Evolutionary conservation across 2,329 filamentous ascomycete species (phyloP).

Genomic region (Colletotrichum sp.): DNA sequence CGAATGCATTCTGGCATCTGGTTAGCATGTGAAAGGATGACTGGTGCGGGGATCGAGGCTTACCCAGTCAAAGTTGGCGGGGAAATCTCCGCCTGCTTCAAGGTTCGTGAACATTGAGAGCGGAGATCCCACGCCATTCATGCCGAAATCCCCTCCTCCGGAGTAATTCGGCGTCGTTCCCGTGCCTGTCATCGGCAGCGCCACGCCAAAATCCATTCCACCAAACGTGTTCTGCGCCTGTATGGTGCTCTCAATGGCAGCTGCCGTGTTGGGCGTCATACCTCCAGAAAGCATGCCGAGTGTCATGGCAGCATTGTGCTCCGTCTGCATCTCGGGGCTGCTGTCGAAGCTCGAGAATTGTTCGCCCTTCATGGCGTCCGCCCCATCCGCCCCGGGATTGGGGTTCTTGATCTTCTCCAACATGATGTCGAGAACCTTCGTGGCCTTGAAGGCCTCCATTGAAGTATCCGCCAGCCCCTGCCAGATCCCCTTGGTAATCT

Average conservation of each 20-base stretch:
- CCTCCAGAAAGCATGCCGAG: slow-evolving; percentile 47
- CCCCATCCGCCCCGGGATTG: slow-evolving; percentile 21
- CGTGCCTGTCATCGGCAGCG: slow-evolving; percentile 31
- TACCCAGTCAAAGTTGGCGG: slow-evolving; percentile 65
- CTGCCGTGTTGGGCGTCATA: slow-evolving; percentile 33
- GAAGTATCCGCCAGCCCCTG: slow-evolving; percentile 76
- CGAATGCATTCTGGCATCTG: slow-evolving; percentile 54
- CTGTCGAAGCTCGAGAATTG: slow-evolving; percentile 29
- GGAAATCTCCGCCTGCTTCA: slow-evolving; percentile 39
- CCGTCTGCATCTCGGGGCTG: slow-evolving; percentile 32
- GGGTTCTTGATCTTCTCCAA: slow-evolving; percentile 74
- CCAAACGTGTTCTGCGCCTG: slow-evolving; percentile 48
- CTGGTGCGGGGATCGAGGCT: slow-evolving; percentile 26
- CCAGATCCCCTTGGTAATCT: slow-evolving; percentile 80
- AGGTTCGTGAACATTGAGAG: slow-evolving; percentile 59
- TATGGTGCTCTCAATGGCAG: slow-evolving; percentile 29
- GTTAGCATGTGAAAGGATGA: slow-evolving; percentile 25
- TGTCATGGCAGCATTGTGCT: slow-evolving; percentile 45
- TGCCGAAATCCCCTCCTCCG: slow-evolving; percentile 31
- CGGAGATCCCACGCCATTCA: slow-evolving; percentile 46
- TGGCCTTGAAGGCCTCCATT: slow-evolving; percentile 90
- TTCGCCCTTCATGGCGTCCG: slow-evolving; percentile 20
- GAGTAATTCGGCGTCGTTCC: slow-evolving; percentile 42
- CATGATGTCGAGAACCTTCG: slow-evolving; percentile 81
- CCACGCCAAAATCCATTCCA: slow-evolving; percentile 47